Evolutionary conservation across 2,329 filamentous ascomycete species (phyloP).

Genomic region (Xylariomycetidae sp.): DNA sequence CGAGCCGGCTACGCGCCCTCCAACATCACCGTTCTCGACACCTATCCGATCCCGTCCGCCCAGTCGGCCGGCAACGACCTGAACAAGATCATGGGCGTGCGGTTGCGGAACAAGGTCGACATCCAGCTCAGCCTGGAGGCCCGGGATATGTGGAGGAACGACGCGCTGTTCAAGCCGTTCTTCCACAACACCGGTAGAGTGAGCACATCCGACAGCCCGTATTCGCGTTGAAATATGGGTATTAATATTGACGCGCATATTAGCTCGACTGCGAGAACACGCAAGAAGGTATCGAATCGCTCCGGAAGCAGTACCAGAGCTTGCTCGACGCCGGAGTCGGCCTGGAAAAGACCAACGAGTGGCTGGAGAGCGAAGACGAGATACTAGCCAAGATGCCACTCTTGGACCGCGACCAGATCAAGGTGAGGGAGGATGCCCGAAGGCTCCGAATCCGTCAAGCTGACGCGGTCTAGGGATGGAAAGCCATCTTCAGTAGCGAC

Average conservation of each 20-base stretch:
- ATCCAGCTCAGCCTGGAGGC: conserved; percentile 28
- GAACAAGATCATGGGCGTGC: conserved; percentile 40
- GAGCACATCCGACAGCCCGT: too few species aligned
- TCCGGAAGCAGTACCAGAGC: conserved; percentile 29
- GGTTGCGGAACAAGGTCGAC: conserved; percentile 25
- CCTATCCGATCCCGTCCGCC: conserved; percentile 38
- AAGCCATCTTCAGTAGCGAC: conserved; percentile 35
- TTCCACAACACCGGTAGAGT: conserved; percentile 39
- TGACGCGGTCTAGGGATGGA: conserved; percentile 32
- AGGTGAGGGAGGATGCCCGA: conserved; percentile 17
- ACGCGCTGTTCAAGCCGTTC: conserved; percentile 36
- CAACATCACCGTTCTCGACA: conserved; percentile 41
- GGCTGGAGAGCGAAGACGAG: conserved; percentile 37
- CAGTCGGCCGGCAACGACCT: conserved; percentile 41
- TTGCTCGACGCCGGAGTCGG: conserved; percentile 23
- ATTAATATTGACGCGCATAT: too few species aligned
- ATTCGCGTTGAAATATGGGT: too few species aligned
- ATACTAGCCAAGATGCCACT: conserved; percentile 35
- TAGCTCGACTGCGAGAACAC: conserved; percentile 30
- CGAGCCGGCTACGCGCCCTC: conserved; percentile 34
- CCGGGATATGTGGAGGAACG: conserved; percentile 34
- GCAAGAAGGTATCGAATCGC: conserved; percentile 24
- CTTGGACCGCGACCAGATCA: conserved; percentile 32
- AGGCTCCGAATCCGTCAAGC: conserved; percentile 1
- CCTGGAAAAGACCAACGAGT: conserved; percentile 33